A percentile compares a stretch with the other conserved stretches of the same genome.
These are phyloP conservation scores for Tuber calosporum DNA, from an alignment of 495 filamentous ascomycete species.

Conservation along the genomic window DNA sequence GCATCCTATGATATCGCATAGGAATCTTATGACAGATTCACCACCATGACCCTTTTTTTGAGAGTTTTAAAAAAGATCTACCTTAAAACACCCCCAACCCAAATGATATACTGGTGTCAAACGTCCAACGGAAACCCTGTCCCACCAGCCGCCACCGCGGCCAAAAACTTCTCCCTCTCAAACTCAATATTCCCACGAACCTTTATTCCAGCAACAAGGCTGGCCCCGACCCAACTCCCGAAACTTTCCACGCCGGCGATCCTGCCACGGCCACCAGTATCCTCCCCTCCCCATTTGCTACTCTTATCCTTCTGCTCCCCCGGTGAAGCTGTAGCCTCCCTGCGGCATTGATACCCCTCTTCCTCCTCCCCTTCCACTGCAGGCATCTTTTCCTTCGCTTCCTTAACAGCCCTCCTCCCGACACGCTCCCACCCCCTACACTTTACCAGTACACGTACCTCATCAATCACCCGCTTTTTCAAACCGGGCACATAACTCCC, in stretches of 20 bases:
- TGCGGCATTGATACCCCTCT: slow-evolving; percentile 13
- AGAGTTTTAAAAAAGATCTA: not conserved
- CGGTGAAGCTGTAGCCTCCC: slow-evolving; percentile 31
- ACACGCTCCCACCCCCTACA: slow-evolving; percentile 65
- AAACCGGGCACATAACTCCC: slow-evolving; percentile 73
- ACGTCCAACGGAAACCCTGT: slow-evolving; percentile 32
- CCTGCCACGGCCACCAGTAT: slow-evolving; percentile 44
- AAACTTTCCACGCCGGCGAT: slow-evolving; percentile 73
- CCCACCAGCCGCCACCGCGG: slow-evolving; percentile 31
- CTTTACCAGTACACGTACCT: slow-evolving; percentile 59
- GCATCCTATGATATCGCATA: not conserved
- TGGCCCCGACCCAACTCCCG: slow-evolving; percentile 83
- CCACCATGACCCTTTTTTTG: not conserved
- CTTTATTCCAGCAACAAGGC: slow-evolving; percentile 69
- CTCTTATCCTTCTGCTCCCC: slow-evolving; percentile 4
- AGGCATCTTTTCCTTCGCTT: slow-evolving; percentile 7
- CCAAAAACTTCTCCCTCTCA: slow-evolving; percentile 58
- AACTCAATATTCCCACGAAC: slow-evolving; percentile 72
- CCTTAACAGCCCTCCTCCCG: slow-evolving; percentile 42
- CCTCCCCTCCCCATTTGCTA: not conserved
- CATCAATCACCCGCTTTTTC: slow-evolving; percentile 67
- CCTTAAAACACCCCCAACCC: not conserved
- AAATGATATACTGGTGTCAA: slow-evolving; percentile 15
- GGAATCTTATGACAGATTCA: not conserved
- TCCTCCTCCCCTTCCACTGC: not conserved